Percentiles rank a stretch among this genome's conserved stretches.
phyloP scores from a whole-genome alignment of 2,329 filamentous ascomycete species.

The Arachnopeziza araneosa region DNA sequence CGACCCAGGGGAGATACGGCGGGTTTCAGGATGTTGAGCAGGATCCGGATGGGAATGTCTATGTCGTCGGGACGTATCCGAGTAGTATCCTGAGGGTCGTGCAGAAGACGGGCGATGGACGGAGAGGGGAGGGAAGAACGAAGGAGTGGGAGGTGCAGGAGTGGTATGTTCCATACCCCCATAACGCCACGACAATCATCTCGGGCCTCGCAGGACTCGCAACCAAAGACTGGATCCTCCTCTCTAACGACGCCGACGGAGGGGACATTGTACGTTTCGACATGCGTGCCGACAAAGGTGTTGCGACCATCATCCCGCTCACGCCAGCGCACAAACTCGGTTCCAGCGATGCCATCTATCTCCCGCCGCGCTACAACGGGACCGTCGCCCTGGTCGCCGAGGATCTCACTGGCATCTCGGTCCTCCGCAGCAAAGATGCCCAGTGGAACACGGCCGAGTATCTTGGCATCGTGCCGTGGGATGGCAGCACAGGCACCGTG shows the following conservation, averaged over 20 bases:
- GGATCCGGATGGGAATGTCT: constrained; percentile 8
- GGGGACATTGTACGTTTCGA: constrained; percentile 2
- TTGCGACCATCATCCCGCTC: not conserved
- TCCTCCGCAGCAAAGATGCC: constrained; percentile 6
- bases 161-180: constrained; percentile 5
- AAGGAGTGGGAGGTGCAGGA: not conserved
- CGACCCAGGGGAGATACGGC: constrained; percentile 5
- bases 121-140: not conserved
- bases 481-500: not conserved
- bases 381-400: constrained; percentile 7
- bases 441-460: constrained; percentile 9
- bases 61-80: constrained; percentile 6
- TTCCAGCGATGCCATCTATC: constrained; percentile 5
- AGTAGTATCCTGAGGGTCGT: constrained; percentile 7
- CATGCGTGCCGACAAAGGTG: constrained; percentile 1
- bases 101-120: not conserved
- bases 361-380: constrained; percentile 8
- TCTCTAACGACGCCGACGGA: not conserved
- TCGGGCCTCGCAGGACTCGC: constrained; percentile 4
- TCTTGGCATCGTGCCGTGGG: constrained; percentile 1
- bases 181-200: not conserved
- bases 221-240: constrained; percentile 2
- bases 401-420: constrained; percentile 1
- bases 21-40: constrained; percentile 10
- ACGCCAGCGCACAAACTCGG: not conserved